These are phyloP conservation scores for Aegilops sharonensis DNA, from an alignment of 176 grass and related monocot species.

Conservation along the genomic window DNA sequence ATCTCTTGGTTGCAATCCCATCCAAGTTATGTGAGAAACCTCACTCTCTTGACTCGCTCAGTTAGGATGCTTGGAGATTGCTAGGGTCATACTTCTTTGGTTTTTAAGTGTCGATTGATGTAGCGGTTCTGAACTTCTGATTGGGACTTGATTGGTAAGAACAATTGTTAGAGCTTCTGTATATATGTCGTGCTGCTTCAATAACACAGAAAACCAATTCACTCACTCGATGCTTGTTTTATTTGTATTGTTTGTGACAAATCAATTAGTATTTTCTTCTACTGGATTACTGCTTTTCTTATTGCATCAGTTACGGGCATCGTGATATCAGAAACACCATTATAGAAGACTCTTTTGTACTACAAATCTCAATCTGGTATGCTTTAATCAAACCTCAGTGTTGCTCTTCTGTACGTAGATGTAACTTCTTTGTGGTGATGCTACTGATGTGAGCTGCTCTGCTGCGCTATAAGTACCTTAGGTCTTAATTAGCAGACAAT, in stretches of 20 bases:
- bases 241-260: slow-evolving; percentile 11
- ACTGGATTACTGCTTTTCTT: too few species aligned
- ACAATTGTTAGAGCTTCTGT: slow-evolving; percentile 37
- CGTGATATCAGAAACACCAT: background rate
- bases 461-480: background rate
- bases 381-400: background rate
- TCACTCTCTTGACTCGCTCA: slow-evolving; percentile 13
- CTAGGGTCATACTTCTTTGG: background rate
- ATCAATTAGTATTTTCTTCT: background rate
- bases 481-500: background rate
- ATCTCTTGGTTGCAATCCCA: slow-evolving; percentile 19
- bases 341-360: background rate
- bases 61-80: slow-evolving; percentile 4
- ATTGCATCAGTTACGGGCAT: background rate
- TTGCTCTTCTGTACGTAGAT: background rate
- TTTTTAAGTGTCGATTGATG: slow-evolving; percentile 1
- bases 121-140: slow-evolving; percentile 10
- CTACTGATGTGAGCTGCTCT: background rate
- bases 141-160: slow-evolving; percentile 32
- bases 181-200: slow-evolving; percentile 35
- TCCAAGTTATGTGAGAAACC: slow-evolving; percentile 27
- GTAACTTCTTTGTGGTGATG: background rate
- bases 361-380: background rate
- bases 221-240: background rate
- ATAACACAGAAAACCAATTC: slow-evolving; percentile 26